Evolutionary conservation across 2,329 filamentous ascomycete species (phyloP), one percentile per base, ranked within the genome.

Genomic region (Nothomitra cinnamomea): DNA sequence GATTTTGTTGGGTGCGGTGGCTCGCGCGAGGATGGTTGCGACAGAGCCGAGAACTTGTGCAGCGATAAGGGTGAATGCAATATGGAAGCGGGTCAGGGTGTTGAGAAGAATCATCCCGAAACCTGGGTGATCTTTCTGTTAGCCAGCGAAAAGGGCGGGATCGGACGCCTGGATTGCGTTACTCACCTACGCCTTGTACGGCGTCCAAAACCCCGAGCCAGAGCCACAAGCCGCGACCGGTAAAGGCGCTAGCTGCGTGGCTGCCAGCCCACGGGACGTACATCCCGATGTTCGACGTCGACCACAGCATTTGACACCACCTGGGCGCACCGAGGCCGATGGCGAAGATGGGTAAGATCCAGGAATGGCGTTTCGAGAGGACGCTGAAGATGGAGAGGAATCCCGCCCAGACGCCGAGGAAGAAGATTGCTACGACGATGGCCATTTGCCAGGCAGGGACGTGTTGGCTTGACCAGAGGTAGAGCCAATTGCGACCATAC

Each of bases 261-360:
- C 68, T 67, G 38, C 76, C 76, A 5, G 75, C 75, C 79, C 79
- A 83, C 1, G 80, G 80, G 1, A 84, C 65, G 61, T 76, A 83
- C 32, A 73, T 67, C 2, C 78, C 80, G 56, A 81, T 74, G 12
- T 74, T 73, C 5, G 73, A 78, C 5, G 74, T 76, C 12, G 73
- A 75, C 80, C 80, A 83, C 62, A 80, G 77, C 62, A 82, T 82
- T 63, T 84, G 80, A 7, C 74, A 75, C 79, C 80, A 84, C 56
- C 80, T 70, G 1, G 80, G 80, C 2, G 79, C 79, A 42, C 76
- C 78, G 8, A 84, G 73, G 13, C 79, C 80, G 56, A 83, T 78
- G 50, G 80, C 79, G 57, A 83, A 82, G 54, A 84, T 74, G 13
- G 80, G 80, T 2, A 84, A 66, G 58, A 83, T 75, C 80, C 80